These are phyloP conservation scores for Leptographium flavum DNA, from an alignment of 2,329 filamentous ascomycete species.

Conservation along the genomic window DNA sequence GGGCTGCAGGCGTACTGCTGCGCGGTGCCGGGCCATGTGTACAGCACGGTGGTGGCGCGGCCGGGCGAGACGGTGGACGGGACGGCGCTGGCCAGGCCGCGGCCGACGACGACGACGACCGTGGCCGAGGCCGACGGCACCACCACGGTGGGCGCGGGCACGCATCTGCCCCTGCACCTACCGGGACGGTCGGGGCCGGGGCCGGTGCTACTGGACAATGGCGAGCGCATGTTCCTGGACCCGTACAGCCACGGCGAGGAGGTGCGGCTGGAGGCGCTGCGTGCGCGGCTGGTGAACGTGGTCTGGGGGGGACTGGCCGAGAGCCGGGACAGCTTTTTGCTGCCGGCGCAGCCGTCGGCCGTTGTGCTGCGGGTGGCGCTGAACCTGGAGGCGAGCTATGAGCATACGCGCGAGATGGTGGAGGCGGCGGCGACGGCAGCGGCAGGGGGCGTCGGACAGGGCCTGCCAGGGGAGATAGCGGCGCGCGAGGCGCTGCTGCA, in stretches of 20 bases:
- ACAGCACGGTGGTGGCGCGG: constrained; percentile 58
- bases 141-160: too few species aligned
- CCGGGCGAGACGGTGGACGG: constrained; percentile 47
- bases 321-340: constrained; percentile 37
- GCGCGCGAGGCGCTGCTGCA: background rate
- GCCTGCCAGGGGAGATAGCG: too few species aligned
- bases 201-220: constrained; percentile 8
- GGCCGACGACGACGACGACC: background rate
- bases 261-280: constrained; percentile 44
- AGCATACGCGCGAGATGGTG: constrained; percentile 24
- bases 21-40: constrained; percentile 72
- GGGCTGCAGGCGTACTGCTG: constrained; percentile 67
- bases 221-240: constrained; percentile 63
- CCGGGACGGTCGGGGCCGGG: background rate
- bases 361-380: constrained; percentile 63
- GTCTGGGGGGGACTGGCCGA: constrained; percentile 25
- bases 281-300: constrained; percentile 38
- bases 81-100: constrained; percentile 14
- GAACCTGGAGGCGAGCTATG: constrained; percentile 63
- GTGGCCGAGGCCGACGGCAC: too few species aligned
- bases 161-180: background rate
- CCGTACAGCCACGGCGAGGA: constrained; percentile 62
- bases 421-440: too few species aligned
- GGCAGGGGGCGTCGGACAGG: too few species aligned
- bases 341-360: constrained; percentile 47